A percentile compares a stretch with the other conserved stretches of the same genome.
phyloP scores from a whole-genome alignment of 306 rosid genomes.

The Spatholobus suberectus region DNA sequence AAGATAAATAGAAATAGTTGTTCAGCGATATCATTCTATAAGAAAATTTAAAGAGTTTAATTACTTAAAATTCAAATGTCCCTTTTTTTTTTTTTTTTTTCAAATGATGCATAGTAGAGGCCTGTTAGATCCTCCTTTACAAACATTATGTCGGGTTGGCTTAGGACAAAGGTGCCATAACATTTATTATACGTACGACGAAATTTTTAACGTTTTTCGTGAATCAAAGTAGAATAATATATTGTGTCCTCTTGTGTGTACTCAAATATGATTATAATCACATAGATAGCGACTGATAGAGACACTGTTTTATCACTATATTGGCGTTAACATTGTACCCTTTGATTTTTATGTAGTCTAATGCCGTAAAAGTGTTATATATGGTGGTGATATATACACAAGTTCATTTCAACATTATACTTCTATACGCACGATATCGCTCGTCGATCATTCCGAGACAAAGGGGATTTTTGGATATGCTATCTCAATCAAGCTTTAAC shows the following conservation, averaged over 20 bases:
- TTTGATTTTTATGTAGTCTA: conserved; percentile 1
- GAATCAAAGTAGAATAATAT: conserved; percentile 32
- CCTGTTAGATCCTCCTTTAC: not conserved
- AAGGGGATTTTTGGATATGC: conserved; percentile 12
- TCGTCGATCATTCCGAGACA: conserved; percentile 24
- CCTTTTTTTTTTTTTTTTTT: no score
- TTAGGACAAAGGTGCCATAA: conserved; percentile 5
- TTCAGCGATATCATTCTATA: not conserved
- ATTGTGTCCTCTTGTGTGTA: conserved; percentile 27
- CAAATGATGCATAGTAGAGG: not conserved
- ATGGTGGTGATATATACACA: not conserved
- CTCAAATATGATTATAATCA: not conserved
- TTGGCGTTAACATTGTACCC: conserved; percentile 7
- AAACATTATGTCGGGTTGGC: conserved; percentile 29
- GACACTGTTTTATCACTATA: not conserved
- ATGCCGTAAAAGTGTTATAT: not conserved
- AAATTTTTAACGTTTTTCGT: not conserved
- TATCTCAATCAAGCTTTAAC: conserved; percentile 40
- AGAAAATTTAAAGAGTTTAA: not conserved
- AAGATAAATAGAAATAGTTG: not conserved
- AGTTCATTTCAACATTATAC: conserved; percentile 5
- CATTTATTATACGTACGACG: conserved; percentile 5
- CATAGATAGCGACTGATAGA: conserved; percentile 23
- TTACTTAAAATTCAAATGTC: not conserved
- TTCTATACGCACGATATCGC: not conserved